Evolutionary conservation across 108 stramenopile species (phyloP).

Genomic region (Epithemia pelagica): DNA sequence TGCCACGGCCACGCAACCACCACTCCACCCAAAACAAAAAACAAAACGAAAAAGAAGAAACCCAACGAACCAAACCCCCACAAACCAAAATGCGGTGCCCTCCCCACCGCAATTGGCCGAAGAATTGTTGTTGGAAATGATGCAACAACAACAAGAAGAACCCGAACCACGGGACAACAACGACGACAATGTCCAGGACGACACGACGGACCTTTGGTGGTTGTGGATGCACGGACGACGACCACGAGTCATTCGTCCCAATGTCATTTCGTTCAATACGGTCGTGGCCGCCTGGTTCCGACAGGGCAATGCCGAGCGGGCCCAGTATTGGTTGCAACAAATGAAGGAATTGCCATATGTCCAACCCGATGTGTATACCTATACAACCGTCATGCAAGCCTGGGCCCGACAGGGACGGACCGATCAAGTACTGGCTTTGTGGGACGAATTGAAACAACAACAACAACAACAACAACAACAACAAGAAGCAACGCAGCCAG

Average conservation of each 20-base stretch:
- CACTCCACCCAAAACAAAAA: not conserved
- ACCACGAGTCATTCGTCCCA: slow-evolving; percentile 28
- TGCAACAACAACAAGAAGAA: slow-evolving; percentile 14
- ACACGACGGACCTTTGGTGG: too few species aligned
- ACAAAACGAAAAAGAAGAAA: too few species aligned
- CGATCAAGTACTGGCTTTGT: not conserved
- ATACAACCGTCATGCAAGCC: slow-evolving; percentile 39
- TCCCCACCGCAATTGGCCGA: slow-evolving; percentile 26
- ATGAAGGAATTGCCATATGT: slow-evolving; percentile 46
- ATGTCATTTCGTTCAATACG: slow-evolving; percentile 66
- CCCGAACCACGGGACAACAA: too few species aligned
- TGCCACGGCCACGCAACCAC: not conserved
- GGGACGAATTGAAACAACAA: too few species aligned
- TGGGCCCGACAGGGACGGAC: slow-evolving; percentile 12
- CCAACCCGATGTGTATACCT: slow-evolving; percentile 46
- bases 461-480: too few species aligned
- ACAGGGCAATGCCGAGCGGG: slow-evolving; percentile 18
- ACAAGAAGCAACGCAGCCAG: too few species aligned
- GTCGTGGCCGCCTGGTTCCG: slow-evolving; percentile 51
- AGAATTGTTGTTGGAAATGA: slow-evolving; percentile 27
- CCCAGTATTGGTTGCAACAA: slow-evolving; percentile 28
- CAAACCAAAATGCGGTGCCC: too few species aligned
- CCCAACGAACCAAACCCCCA: too few species aligned
- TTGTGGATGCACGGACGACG: too few species aligned
- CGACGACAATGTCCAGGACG: too few species aligned